Percentiles rank a stretch among this genome's conserved stretches.
Evolutionary conservation across 805 yeast genomes (phyloP).

Genomic region (Myxozyma neglecta): DNA sequence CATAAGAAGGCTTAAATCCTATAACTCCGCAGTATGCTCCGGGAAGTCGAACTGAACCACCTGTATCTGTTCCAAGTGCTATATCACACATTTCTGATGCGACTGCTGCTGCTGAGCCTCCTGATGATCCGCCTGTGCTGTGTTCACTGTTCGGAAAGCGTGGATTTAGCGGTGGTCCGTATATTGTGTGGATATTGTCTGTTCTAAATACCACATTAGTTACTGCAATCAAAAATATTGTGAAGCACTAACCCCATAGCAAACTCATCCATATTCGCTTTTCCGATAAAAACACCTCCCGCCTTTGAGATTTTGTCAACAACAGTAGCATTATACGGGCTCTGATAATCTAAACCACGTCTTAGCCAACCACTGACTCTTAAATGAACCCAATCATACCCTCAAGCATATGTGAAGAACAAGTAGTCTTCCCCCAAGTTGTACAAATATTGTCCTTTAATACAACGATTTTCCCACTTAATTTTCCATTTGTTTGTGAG

Average conservation of each 20-base stretch:
- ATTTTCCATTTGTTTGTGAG: neutral
- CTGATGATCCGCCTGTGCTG: slow-evolving; percentile 88
- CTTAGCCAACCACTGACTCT: neutral
- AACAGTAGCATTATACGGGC: slow-evolving; percentile 85
- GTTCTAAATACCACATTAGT: slow-evolving; percentile 15
- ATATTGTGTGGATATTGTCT: slow-evolving; percentile 42
- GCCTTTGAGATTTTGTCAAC: slow-evolving; percentile 51
- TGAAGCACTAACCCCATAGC: slow-evolving; percentile 77
- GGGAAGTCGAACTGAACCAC: slow-evolving; percentile 93
- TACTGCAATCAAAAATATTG: neutral
- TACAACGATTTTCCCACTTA: slow-evolving; percentile 46
- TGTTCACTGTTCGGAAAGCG: slow-evolving; percentile 44
- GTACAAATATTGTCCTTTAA: slow-evolving; percentile 84
- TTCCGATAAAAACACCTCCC: slow-evolving; percentile 64
- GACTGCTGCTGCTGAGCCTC: slow-evolving; percentile 94
- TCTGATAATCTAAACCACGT: slow-evolving; percentile 46
- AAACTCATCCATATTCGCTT: slow-evolving; percentile 92
- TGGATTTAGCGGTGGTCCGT: slow-evolving; percentile 45
- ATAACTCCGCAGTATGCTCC: slow-evolving; percentile 79
- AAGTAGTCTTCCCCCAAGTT: slow-evolving; percentile 64
- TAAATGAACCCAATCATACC: slow-evolving; percentile 14
- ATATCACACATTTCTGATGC: slow-evolving; percentile 62
- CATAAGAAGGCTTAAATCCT: slow-evolving; percentile 94
- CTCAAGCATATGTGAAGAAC: slow-evolving; percentile 66
- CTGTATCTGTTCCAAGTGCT: slow-evolving; percentile 93